phyloP scores from a whole-genome alignment of 805 yeast species.

The Nakazawaea pomicola region DNA sequence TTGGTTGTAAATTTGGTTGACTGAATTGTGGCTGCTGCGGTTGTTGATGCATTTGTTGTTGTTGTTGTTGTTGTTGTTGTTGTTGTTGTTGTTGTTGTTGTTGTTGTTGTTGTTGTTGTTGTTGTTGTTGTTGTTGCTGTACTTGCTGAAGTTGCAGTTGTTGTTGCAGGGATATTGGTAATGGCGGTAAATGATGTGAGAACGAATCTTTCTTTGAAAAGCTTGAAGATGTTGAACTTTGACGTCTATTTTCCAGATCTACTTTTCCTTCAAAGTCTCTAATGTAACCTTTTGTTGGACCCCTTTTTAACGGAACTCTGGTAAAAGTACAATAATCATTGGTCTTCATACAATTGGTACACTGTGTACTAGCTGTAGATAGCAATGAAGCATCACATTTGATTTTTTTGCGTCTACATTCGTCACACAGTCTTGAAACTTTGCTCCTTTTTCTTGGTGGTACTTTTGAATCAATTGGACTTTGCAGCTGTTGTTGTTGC shows the following conservation, averaged over 20 bases:
- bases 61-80: constrained; percentile 1
- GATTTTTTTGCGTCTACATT: constrained; percentile 69
- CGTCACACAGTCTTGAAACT: constrained; percentile 79
- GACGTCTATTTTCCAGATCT: constrained; percentile 17
- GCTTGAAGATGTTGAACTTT: constrained; percentile 1
- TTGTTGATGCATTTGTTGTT: neutral
- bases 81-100: neutral
- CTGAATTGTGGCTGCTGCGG: constrained; percentile 2
- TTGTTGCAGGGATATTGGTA: constrained; percentile 6
- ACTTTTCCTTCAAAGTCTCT: constrained; percentile 35
- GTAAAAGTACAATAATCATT: constrained; percentile 63
- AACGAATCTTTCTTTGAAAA: constrained; percentile 2
- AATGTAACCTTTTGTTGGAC: constrained; percentile 73
- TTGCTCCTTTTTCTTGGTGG: constrained; percentile 53
- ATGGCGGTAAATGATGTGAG: constrained; percentile 11
- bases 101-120: neutral
- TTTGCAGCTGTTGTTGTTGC: neutral
- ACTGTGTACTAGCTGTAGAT: constrained; percentile 37
- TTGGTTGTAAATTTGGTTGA: constrained; percentile 10
- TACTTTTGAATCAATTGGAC: constrained; percentile 7
- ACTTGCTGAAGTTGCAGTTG: neutral
- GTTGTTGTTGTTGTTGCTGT: constrained; percentile 1
- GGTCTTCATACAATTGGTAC: constrained; percentile 59
- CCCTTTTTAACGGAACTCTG: constrained; percentile 69
- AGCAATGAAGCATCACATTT: constrained; percentile 53